Base-by-base conservation (phyloP, 139 green algal species). In the Micromonas commoda region DNA sequence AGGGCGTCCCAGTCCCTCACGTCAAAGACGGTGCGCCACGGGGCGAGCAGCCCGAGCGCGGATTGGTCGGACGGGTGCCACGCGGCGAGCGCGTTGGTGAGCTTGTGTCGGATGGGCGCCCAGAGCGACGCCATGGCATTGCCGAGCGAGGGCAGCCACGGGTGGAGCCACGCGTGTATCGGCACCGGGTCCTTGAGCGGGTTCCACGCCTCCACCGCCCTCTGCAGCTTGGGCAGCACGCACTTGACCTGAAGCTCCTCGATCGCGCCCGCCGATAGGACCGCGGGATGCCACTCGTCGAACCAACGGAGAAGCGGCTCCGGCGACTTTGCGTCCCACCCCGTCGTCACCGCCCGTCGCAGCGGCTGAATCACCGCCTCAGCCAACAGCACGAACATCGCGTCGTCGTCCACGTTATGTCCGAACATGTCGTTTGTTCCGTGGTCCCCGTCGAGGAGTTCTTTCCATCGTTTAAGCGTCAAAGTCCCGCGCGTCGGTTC, bases 151-250 rank as follows among this genome's bases (percentile, higher is more conserved):
- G 89, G 88, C 77, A 99, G 89, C 95, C 95, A 99, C 38, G 95
- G 95, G 81, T 98, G 95, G 79, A 98, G 81, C 95, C 95, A 99
- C 3, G 86, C 86, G 79, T 99, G 95, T 64, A 97, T 87, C 26
- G 94, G 84, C 72, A 96, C 82, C 3, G 87, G 86, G 80, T 97
- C 94, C 21, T 75, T 60, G 28, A 86, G 82, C 32, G 95, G 95
- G 79, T 98, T 90, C 95, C 95, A 99, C 2, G 75, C 69, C 34
- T 89, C 83, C 28, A 97, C 88, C 35, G 88, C 89, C 26, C 71
- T n/a, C n/a, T 76, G 66, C 61, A 98, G 82, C 79, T 86, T 87
- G 16, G 94, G 94, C 77, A 97, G 79, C 19, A 98, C 85, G 45
- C 96, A 84, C 26, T 81, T 52, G 20, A 74, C 69, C 16, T 61